phyloP scores from a whole-genome alignment of 202 grass and related monocot species.

The Eragrostis tef region DNA sequence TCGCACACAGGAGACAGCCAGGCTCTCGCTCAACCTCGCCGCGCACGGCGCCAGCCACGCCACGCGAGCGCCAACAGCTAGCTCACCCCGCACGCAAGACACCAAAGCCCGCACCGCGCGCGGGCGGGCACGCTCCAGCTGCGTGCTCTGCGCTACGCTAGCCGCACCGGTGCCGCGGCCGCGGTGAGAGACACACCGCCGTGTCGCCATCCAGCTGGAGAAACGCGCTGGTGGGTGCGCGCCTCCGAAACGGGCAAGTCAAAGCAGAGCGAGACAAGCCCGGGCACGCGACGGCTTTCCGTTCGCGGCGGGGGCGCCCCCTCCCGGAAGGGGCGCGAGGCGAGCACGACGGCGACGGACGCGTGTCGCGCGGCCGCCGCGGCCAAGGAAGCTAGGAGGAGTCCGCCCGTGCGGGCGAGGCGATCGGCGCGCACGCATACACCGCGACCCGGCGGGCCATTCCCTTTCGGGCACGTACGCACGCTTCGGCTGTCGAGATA shows the following conservation, averaged over 20 bases:
- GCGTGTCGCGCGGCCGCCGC: constrained; percentile 5
- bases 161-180: neutral
- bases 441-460: neutral
- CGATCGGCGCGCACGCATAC: neutral
- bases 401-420: neutral
- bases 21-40: neutral
- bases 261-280: neutral
- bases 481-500: neutral
- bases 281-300: constrained; percentile 23
- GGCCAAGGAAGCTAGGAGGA: neutral
- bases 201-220: neutral
- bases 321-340: neutral
- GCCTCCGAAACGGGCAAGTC: constrained; percentile 40
- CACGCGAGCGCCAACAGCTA: too few species aligned
- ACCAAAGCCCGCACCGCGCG: too few species aligned
- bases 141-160: neutral
- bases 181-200: neutral
- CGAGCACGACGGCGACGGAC: neutral
- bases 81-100: too few species aligned
- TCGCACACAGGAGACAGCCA: neutral
- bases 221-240: neutral
- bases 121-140: too few species aligned
- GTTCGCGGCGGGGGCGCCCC: constrained; percentile 11
- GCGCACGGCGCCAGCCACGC: neutral
- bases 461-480: neutral